Evolutionary conservation across 805 yeast species (phyloP).

Genomic region (Saccharomycopsis lassenensis): DNA sequence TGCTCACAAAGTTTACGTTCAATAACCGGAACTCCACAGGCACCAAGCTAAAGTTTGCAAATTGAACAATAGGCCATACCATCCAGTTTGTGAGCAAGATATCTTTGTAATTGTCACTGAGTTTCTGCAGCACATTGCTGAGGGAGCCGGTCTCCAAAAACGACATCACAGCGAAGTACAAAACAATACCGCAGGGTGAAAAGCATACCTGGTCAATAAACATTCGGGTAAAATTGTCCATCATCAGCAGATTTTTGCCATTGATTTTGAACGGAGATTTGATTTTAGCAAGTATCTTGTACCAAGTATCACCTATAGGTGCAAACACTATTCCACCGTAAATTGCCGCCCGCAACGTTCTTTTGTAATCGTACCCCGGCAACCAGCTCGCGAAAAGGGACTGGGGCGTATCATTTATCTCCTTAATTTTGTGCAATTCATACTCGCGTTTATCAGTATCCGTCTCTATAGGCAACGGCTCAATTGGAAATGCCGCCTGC

Average conservation of each 20-base stretch:
- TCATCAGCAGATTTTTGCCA: neutral
- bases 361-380: conserved; percentile 34
- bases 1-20: conserved; percentile 58
- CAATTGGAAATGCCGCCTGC: conserved; percentile 39
- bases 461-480: conserved; percentile 13
- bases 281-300: conserved; percentile 31
- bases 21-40: conserved; percentile 64
- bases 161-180: conserved; percentile 61
- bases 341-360: conserved; percentile 53
- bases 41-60: conserved; percentile 60
- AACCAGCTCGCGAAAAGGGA: neutral
- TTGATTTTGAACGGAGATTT: conserved; percentile 6
- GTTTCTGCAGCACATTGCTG: conserved; percentile 30
- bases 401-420: neutral
- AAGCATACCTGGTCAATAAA: conserved; percentile 61
- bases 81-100: conserved; percentile 69
- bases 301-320: conserved; percentile 68
- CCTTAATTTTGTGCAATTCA: conserved; percentile 2
- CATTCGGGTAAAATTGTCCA: conserved; percentile 32
- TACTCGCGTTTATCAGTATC: conserved; percentile 2
- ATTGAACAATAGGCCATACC: conserved; percentile 87
- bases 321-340: conserved; percentile 72
- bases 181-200: conserved; percentile 70
- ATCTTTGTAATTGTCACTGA: conserved; percentile 45
- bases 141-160: conserved; percentile 44